Evolutionary conservation across 805 yeast genomes (phyloP).

Genomic region (Kluyveromyces wickerhamii): DNA sequence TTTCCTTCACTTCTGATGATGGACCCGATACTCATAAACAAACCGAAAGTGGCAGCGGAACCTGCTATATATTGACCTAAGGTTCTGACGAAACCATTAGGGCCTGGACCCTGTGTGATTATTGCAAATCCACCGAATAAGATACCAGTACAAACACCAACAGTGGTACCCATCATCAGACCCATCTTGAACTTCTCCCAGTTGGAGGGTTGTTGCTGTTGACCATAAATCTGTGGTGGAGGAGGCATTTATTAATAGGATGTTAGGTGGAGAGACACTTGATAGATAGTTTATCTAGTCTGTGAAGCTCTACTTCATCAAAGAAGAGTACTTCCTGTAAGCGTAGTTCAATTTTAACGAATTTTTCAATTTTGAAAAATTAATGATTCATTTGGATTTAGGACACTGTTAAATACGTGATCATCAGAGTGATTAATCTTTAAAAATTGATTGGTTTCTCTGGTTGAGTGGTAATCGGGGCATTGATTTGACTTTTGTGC

Average conservation of each 20-base stretch:
- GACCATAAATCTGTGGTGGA: constrained; percentile 64
- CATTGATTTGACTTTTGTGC: too few relatives aligned
- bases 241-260: constrained; percentile 35
- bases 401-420: too few relatives aligned
- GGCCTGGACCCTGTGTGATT: constrained; percentile 93
- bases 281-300: too few relatives aligned
- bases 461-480: too few relatives aligned
- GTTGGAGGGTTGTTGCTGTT: constrained; percentile 64
- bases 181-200: constrained; percentile 99
- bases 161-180: constrained; percentile 79
- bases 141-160: constrained; percentile 90
- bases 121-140: constrained; percentile 91
- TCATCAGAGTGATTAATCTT: too few relatives aligned
- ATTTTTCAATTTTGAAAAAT: too few relatives aligned
- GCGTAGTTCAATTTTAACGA: not conserved
- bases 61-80: constrained; percentile 95
- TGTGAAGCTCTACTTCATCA: too few relatives aligned
- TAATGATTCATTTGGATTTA: too few relatives aligned
- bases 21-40: constrained; percentile 94
- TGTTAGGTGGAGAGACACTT: not conserved
- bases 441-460: too few relatives aligned
- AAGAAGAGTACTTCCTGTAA: too few relatives aligned
- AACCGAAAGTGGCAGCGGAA: constrained; percentile 93
- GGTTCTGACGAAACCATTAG: constrained; percentile 94
- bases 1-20: constrained; percentile 68